These are phyloP conservation scores for Rosa hybrid DNA, from an alignment of 331 rosid species.

Conservation along the genomic window DNA sequence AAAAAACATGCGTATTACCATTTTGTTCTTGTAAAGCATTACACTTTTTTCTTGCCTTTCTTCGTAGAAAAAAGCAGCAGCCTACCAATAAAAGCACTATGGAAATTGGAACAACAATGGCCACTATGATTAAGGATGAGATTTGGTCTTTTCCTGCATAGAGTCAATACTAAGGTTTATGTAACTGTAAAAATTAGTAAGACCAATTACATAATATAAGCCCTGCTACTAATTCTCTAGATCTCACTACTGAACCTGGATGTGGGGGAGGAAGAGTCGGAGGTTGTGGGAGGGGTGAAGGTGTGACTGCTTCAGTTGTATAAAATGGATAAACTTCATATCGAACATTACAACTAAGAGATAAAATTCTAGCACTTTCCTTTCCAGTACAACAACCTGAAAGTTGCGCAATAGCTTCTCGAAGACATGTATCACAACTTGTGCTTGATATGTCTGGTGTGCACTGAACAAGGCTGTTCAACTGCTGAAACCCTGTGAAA, in stretches of 20 bases:
- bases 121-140: not conserved
- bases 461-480: constrained; percentile 55
- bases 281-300: not conserved
- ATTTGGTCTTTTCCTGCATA: constrained; percentile 18
- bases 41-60: constrained; percentile 15
- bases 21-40: constrained; percentile 14
- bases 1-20: constrained; percentile 21
- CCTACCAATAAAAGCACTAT: constrained; percentile 2
- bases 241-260: constrained; percentile 9
- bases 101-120: constrained; percentile 19
- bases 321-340: constrained; percentile 52
- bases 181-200: not conserved
- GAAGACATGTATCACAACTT: constrained; percentile 43
- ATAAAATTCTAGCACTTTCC: constrained; percentile 36
- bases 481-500: constrained; percentile 9
- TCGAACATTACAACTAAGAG: constrained; percentile 48
- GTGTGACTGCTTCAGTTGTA: not conserved
- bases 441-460: constrained; percentile 36
- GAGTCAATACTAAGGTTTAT: not conserved
- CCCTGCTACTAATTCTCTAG: not conserved
- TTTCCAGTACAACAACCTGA: constrained; percentile 35
- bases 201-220: not conserved
- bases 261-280: constrained; percentile 7
- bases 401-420: constrained; percentile 14
- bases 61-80: not conserved